These are phyloP conservation scores for Sapria himalayana DNA, from an alignment of 345 rosid genomes.

Conservation along the genomic window DNA sequence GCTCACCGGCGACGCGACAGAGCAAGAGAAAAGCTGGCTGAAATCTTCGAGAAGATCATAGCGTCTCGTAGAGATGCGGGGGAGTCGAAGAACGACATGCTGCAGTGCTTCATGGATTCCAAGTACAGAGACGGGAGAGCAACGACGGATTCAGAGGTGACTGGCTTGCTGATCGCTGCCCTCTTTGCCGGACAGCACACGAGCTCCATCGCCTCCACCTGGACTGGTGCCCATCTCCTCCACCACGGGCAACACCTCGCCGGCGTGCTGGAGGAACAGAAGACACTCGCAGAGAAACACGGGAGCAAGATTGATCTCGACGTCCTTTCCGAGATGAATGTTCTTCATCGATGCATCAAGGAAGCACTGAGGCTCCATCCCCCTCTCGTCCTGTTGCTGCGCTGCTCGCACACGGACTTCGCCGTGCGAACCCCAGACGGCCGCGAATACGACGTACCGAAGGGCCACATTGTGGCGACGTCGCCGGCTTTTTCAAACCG, in stretches of 20 bases:
- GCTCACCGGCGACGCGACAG: slow-evolving; percentile 87
- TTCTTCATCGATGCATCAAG: slow-evolving; percentile 72
- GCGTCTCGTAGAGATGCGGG: slow-evolving; percentile 50
- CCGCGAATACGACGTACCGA: slow-evolving; percentile 65
- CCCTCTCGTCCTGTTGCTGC: slow-evolving; percentile 72
- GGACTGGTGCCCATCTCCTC: slow-evolving; percentile 93
- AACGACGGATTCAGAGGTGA: slow-evolving; percentile 71
- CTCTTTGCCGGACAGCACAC: slow-evolving; percentile 98
- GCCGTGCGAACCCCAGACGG: slow-evolving; percentile 63
- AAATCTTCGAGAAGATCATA: slow-evolving; percentile 54
- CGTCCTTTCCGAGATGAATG: slow-evolving; percentile 78
- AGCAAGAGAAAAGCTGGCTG: slow-evolving; percentile 69
- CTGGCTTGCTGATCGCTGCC: slow-evolving; percentile 91
- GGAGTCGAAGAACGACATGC: slow-evolving; percentile 71
- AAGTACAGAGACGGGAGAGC: slow-evolving; percentile 82
- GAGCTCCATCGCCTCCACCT: slow-evolving; percentile 89
- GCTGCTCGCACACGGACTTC: slow-evolving; percentile 73
- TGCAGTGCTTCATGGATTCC: slow-evolving; percentile 90
- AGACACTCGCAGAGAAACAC: slow-evolving; percentile 38
- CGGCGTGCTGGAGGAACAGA: slow-evolving; percentile 66
- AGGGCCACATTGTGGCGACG: slow-evolving; percentile 85
- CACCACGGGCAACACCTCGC: slow-evolving; percentile 32
- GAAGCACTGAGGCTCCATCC: slow-evolving; percentile 97
- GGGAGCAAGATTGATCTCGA: slow-evolving; percentile 84
- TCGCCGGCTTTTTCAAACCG: slow-evolving; percentile 96